These are phyloP conservation scores for Astrothelium subdiscretum DNA, from an alignment of 495 filamentous ascomycete genomes.

Conservation along the genomic window DNA sequence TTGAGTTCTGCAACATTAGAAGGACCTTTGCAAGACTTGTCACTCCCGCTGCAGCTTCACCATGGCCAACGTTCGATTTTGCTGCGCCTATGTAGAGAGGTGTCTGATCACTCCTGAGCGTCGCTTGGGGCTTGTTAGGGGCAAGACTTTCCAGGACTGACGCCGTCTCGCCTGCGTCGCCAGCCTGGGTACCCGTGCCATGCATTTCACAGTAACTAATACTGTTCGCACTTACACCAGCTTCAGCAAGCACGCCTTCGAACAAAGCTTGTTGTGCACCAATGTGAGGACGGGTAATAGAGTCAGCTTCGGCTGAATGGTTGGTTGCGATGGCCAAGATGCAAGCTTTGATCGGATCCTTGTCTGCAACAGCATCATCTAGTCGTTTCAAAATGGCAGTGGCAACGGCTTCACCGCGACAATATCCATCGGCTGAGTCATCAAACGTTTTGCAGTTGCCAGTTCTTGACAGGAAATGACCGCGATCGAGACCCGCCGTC, in stretches of 20 bases:
- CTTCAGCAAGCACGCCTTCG: constrained; percentile 10
- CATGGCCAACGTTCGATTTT: constrained; percentile 28
- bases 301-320: constrained; percentile 28
- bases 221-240: constrained; percentile 15
- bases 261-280: constrained; percentile 21
- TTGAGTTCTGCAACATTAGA: constrained; percentile 27
- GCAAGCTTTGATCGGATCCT: constrained; percentile 35
- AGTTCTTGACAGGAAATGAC: constrained; percentile 19
- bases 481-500: constrained; percentile 14
- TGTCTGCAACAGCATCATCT: constrained; percentile 36
- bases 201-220: constrained; percentile 31
- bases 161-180: constrained; percentile 26
- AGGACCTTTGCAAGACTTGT: constrained; percentile 28
- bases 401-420: constrained; percentile 34
- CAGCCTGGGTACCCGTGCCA: constrained; percentile 33
- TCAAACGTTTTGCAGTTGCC: constrained; percentile 22
- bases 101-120: background rate
- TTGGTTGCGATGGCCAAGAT: constrained; percentile 32
- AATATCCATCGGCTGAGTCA: constrained; percentile 20
- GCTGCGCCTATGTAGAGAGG: constrained; percentile 21
- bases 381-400: constrained; percentile 36
- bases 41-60: constrained; percentile 25
- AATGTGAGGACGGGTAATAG: constrained; percentile 29
- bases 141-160: constrained; percentile 23
- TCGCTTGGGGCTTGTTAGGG: constrained; percentile 5